A percentile compares a stretch with the other conserved stretches of the same genome.
These are phyloP conservation scores for Schoenoplectus triqueter DNA, from an alignment of 202 grass and related monocot genomes.

Conservation along the genomic window DNA sequence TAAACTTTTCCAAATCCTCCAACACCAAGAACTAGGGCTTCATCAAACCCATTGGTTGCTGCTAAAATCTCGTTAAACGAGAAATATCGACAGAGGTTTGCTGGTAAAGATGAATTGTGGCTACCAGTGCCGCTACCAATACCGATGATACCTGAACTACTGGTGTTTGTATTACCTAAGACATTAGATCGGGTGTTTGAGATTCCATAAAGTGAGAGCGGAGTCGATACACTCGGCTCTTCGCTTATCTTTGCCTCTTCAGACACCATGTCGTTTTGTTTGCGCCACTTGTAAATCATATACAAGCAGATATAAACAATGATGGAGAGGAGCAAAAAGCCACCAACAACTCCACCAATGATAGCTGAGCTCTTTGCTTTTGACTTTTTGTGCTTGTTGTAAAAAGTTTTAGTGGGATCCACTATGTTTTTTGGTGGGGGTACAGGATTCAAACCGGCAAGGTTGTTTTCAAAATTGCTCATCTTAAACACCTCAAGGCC, in stretches of 20 bases:
- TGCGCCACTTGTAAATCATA: conserved; percentile 22
- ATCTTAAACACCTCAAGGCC: conserved; percentile 92
- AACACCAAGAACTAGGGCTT: conserved; percentile 54
- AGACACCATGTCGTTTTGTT: conserved; percentile 29
- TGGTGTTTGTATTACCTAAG: conserved; percentile 38
- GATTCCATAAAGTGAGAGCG: conserved; percentile 41
- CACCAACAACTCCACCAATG: conserved; percentile 35
- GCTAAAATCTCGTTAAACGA: conserved; percentile 58
- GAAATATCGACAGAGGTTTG: conserved; percentile 67
- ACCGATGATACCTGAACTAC: not conserved
- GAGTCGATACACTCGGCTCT: conserved; percentile 44
- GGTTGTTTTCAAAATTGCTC: conserved; percentile 45
- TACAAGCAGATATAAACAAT: conserved; percentile 39
- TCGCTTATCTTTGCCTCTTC: conserved; percentile 37
- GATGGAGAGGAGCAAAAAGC: conserved; percentile 33
- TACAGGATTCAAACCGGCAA: conserved; percentile 55
- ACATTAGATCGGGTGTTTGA: conserved; percentile 46
- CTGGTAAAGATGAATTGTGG: conserved; percentile 48
- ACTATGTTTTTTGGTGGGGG: not conserved
- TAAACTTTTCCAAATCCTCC: conserved; percentile 87
- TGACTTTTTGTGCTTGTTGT: not conserved
- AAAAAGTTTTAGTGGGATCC: not conserved
- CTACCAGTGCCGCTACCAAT: not conserved
- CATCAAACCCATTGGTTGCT: conserved; percentile 57
- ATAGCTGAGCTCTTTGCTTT: conserved; percentile 34